These are phyloP conservation scores for Insectozyma bohioensis DNA, from an alignment of 1,139 yeast species.

Conservation along the genomic window DNA sequence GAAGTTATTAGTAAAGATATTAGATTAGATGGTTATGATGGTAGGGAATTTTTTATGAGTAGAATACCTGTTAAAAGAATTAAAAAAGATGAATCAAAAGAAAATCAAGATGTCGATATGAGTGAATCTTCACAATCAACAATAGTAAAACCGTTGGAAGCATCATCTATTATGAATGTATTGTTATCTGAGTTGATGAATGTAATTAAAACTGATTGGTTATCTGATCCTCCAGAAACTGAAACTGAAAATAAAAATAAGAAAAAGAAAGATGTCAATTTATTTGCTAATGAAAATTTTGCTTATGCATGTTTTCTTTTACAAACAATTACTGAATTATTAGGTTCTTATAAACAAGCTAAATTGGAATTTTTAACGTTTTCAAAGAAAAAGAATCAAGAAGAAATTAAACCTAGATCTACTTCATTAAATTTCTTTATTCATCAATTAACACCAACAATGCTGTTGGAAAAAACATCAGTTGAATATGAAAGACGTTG, in stretches of 20 bases:
- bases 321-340: conserved; percentile 66
- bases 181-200: conserved; percentile 66
- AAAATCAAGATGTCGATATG: conserved; percentile 33
- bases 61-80: conserved; percentile 19
- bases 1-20: conserved; percentile 52
- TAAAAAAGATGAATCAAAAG: conserved; percentile 13
- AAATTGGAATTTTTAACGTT: conserved; percentile 81
- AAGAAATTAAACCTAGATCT: conserved; percentile 56
- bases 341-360: conserved; percentile 76
- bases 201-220: conserved; percentile 52
- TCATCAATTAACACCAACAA: conserved; percentile 70
- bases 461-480: conserved; percentile 32
- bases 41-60: conserved; percentile 19
- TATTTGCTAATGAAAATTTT: conserved; percentile 47
- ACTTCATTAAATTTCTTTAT: conserved; percentile 76
- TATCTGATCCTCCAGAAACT: conserved; percentile 27
- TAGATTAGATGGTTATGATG: conserved; percentile 49
- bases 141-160: no score
- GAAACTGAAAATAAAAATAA: conserved; percentile 17
- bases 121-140: conserved; percentile 13
- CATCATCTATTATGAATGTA: conserved; percentile 62
- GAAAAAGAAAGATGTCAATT: conserved; percentile 25
- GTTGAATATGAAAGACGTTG: conserved; percentile 38
- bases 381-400: conserved; percentile 51
- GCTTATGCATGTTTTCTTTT: conserved; percentile 68